phyloP scores from a whole-genome alignment of 2,329 filamentous ascomycete genomes.

The Alternaria novae-zelandiae region DNA sequence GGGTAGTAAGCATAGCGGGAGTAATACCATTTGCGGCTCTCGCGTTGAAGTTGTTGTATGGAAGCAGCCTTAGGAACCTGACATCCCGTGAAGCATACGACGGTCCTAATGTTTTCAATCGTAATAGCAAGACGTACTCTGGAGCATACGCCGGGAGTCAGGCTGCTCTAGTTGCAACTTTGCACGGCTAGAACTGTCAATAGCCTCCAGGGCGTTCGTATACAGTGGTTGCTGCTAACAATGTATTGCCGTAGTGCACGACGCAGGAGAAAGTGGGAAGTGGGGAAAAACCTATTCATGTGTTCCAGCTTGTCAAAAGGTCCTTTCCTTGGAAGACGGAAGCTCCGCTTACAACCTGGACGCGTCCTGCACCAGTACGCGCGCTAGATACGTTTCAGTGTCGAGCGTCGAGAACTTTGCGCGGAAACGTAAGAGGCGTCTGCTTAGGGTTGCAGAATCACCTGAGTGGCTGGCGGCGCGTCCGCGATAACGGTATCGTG shows the following conservation, averaged over 20 bases:
- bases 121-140: neutral
- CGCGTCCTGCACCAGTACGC: slow-evolving; percentile 8
- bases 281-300: slow-evolving; percentile 14
- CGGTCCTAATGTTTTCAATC: neutral
- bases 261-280: slow-evolving; percentile 19
- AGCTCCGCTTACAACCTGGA: slow-evolving; percentile 6
- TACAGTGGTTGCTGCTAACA: slow-evolving; percentile 1
- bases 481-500: slow-evolving; percentile 16
- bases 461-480: slow-evolving; percentile 13
- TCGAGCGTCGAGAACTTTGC: slow-evolving; percentile 7
- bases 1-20: slow-evolving; percentile 6
- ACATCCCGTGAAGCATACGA: neutral
- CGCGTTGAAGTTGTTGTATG: neutral
- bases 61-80: neutral
- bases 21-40: neutral
- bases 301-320: neutral
- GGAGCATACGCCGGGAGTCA: neutral
- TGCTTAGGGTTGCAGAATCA: slow-evolving; percentile 5
- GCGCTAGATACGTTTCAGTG: slow-evolving; percentile 15
- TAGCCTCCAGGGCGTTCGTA: slow-evolving; percentile 6
- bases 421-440: slow-evolving; percentile 21
- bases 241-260: slow-evolving; percentile 12
- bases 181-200: neutral
- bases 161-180: neutral
- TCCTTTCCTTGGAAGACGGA: neutral